These are phyloP conservation scores for Cicer judaicum DNA, from an alignment of 306 rosid species.

Conservation along the genomic window DNA sequence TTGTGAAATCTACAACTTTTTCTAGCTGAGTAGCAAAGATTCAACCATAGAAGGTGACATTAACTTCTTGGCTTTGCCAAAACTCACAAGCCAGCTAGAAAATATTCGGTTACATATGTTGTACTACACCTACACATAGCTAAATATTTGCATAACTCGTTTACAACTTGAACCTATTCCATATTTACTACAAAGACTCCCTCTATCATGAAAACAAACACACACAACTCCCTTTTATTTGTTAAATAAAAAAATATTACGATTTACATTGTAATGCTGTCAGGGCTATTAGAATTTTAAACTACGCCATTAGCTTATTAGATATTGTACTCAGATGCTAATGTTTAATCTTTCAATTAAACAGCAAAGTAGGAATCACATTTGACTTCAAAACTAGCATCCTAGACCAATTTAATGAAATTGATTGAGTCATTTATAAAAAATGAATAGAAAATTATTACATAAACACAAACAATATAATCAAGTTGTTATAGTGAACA, in stretches of 20 bases:
- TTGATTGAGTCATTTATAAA: not conserved
- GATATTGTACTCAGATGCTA: not conserved
- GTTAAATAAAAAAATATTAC: not conserved
- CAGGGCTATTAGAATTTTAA: not conserved
- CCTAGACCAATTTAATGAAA: not conserved
- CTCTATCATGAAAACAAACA: constrained; percentile 18
- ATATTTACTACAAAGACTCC: not conserved
- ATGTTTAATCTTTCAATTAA: constrained; percentile 5
- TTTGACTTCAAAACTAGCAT: not conserved
- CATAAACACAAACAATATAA: not conserved
- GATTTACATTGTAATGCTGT: not conserved
- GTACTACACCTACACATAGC: not conserved
- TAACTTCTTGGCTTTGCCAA: constrained; percentile 30
- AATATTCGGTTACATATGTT: not conserved
- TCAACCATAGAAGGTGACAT: not conserved
- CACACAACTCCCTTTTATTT: not conserved
- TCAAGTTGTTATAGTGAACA: not conserved
- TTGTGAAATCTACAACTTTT: not conserved
- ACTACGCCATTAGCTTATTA: not conserved
- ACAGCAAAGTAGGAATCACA: not conserved
- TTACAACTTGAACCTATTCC: not conserved
- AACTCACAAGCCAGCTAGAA: constrained; percentile 14
- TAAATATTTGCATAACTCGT: not conserved
- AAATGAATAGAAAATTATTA: not conserved
- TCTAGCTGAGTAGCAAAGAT: constrained; percentile 1